These are phyloP conservation scores for Vigna reflexopilosa DNA, from an alignment of 306 rosid species.

Conservation along the genomic window DNA sequence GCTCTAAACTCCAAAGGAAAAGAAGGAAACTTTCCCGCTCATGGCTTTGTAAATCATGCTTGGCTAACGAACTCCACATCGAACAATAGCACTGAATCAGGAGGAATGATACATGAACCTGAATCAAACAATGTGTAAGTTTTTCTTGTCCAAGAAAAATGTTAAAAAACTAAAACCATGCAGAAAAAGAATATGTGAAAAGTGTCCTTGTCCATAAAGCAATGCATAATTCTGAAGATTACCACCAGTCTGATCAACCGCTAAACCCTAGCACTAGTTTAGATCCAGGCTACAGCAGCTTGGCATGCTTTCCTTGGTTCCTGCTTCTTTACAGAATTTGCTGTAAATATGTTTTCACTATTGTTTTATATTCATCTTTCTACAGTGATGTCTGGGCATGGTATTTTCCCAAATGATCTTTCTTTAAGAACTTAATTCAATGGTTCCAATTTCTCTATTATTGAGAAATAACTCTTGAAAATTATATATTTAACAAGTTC, in stretches of 20 bases:
- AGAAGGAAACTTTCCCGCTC: conserved; percentile 1
- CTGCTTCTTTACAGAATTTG: conserved; percentile 21
- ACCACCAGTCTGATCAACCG: not conserved
- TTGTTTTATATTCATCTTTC: conserved; percentile 9
- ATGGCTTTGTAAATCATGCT: conserved; percentile 55
- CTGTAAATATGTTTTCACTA: not conserved
- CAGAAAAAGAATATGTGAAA: not conserved
- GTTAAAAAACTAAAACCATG: conserved; percentile 17
- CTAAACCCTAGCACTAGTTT: not conserved
- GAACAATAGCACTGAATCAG: conserved; percentile 78
- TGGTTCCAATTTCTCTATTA: conserved; percentile 8
- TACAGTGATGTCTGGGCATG: conserved; percentile 7
- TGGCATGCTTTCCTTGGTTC: conserved; percentile 22
- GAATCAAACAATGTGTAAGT: conserved; percentile 40
- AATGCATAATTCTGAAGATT: conserved; percentile 12
- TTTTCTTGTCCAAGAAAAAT: conserved; percentile 28
- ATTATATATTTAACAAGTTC: not conserved
- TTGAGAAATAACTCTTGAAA: not conserved
- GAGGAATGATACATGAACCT: conserved; percentile 96
- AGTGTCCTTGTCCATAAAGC: not conserved
- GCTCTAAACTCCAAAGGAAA: conserved; percentile 28
- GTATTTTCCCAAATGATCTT: conserved; percentile 22
- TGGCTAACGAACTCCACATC: conserved; percentile 93
- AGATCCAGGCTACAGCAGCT: not conserved
- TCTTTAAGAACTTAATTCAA: conserved; percentile 15